These are phyloP conservation scores for Myriosclerotinia curreyana DNA, from an alignment of 2,329 filamentous ascomycete genomes.

Conservation along the genomic window DNA sequence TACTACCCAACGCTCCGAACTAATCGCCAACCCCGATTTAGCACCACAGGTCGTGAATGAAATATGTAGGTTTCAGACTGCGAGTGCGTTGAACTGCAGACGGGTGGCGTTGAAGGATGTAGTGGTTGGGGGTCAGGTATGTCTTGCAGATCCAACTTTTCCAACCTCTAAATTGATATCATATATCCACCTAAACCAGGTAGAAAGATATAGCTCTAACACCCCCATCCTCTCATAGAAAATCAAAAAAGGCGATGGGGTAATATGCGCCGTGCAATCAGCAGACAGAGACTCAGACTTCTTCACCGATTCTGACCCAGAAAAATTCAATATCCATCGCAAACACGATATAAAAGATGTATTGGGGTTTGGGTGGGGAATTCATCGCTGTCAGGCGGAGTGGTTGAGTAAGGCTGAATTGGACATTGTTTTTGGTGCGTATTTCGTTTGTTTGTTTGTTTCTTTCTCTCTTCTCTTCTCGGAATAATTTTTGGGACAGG, in stretches of 20 bases:
- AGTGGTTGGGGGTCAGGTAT: constrained; percentile 43
- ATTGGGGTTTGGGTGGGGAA: constrained; percentile 48
- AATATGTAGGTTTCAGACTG: constrained; percentile 49
- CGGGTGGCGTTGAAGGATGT: constrained; percentile 49
- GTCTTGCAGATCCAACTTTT: too few relatives aligned
- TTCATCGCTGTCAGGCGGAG: constrained; percentile 48
- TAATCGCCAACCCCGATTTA: constrained; percentile 43
- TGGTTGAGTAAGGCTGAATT: constrained; percentile 45
- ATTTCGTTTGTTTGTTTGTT: constrained; percentile 9
- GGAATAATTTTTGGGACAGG: not conserved
- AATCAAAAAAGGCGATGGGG: constrained; percentile 44
- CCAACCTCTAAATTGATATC: not conserved
- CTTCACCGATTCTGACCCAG: constrained; percentile 40
- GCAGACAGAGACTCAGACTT: constrained; percentile 49
- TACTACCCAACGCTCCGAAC: constrained; percentile 43
- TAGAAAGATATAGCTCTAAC: not conserved
- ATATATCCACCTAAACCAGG: too few relatives aligned
- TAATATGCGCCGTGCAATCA: constrained; percentile 48
- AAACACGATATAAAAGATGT: constrained; percentile 40
- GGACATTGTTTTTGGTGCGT: constrained; percentile 45
- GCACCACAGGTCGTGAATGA: constrained; percentile 47
- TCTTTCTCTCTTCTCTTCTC: not conserved
- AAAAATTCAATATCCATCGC: constrained; percentile 47
- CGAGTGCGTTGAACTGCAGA: constrained; percentile 47
- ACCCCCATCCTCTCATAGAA: not conserved